Percentiles rank a stretch among this genome's conserved stretches.
These are phyloP conservation scores for Colletotrichum falcatum DNA, from an alignment of 2,329 filamentous ascomycete genomes.

Conservation along the genomic window DNA sequence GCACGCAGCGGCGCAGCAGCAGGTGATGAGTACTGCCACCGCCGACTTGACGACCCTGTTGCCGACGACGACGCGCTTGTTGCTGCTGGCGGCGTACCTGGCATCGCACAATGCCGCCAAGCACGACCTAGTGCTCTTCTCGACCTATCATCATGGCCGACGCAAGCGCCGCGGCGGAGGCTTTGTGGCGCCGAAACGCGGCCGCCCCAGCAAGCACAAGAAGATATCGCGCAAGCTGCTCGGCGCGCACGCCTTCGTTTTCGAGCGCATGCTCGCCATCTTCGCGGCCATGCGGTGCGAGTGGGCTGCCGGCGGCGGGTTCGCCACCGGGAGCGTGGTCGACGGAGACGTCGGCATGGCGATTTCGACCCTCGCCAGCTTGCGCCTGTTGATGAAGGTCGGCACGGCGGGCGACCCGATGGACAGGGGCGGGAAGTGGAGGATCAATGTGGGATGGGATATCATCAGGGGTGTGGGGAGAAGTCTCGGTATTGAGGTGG, in stretches of 20 bases:
- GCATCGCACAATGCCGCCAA: slow-evolving; percentile 82
- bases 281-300: slow-evolving; percentile 74
- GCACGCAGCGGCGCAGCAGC: slow-evolving; percentile 2
- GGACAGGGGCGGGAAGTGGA: slow-evolving; percentile 79
- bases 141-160: slow-evolving; percentile 71
- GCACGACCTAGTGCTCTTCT: slow-evolving; percentile 82
- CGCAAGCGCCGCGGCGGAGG: slow-evolving; percentile 63
- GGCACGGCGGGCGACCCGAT: slow-evolving; percentile 72
- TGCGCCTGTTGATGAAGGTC: slow-evolving; percentile 76
- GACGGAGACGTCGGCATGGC: slow-evolving; percentile 72
- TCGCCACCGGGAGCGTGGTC: slow-evolving; percentile 53
- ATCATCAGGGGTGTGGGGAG: slow-evolving; percentile 77
- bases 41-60: slow-evolving; percentile 67
- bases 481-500: slow-evolving; percentile 81
- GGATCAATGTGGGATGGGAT: slow-evolving; percentile 84
- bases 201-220: slow-evolving; percentile 65
- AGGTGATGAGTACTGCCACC: slow-evolving; percentile 11
- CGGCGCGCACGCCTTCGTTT: slow-evolving; percentile 79
- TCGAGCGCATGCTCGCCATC: slow-evolving; percentile 84
- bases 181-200: slow-evolving; percentile 48
- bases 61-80: slow-evolving; percentile 78
- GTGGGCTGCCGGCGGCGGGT: slow-evolving; percentile 56
- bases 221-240: slow-evolving; percentile 83
- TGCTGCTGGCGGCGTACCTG: slow-evolving; percentile 83
- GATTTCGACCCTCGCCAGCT: slow-evolving; percentile 78